A percentile compares a stretch with the other conserved stretches of the same genome.
phyloP scores from a whole-genome alignment of 2,329 filamentous ascomycete genomes.

The Mariannaea sp. region DNA sequence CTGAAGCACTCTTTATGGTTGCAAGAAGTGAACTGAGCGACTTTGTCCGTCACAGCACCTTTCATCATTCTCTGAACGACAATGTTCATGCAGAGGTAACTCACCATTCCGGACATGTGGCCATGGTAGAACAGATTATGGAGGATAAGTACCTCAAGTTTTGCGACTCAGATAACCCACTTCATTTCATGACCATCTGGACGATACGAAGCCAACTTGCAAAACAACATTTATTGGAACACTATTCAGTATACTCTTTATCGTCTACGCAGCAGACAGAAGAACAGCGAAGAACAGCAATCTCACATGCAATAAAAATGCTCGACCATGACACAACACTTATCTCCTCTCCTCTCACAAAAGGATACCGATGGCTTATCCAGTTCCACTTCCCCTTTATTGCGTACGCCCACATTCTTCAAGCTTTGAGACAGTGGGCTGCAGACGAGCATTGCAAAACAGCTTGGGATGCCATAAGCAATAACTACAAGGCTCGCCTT shows the following conservation, averaged over 20 bases:
- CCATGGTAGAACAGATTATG: slow-evolving; percentile 30
- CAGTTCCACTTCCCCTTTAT: slow-evolving; percentile 47
- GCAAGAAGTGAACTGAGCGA: slow-evolving; percentile 48
- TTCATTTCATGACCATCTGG: slow-evolving; percentile 45
- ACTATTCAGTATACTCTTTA: slow-evolving; percentile 43
- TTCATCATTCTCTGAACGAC: slow-evolving; percentile 39
- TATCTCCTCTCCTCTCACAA: slow-evolving; percentile 36
- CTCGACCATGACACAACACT: slow-evolving; percentile 46
- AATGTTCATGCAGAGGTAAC: slow-evolving; percentile 7
- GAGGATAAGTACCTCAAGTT: slow-evolving; percentile 52
- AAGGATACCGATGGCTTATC: slow-evolving; percentile 45
- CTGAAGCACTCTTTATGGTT: slow-evolving; percentile 49
- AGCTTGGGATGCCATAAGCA: slow-evolving; percentile 42
- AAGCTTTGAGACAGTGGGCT: slow-evolving; percentile 39
- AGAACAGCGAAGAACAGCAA: slow-evolving; percentile 35
- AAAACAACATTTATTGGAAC: slow-evolving; percentile 54
- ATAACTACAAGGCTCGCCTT: slow-evolving; percentile 36
- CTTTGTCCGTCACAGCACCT: slow-evolving; percentile 41
- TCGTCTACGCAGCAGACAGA: slow-evolving; percentile 34
- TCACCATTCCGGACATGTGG: too few species aligned
- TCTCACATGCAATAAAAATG: slow-evolving; percentile 41
- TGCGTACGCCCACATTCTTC: slow-evolving; percentile 47
- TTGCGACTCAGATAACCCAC: slow-evolving; percentile 45
- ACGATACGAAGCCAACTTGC: slow-evolving; percentile 44
- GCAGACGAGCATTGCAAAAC: slow-evolving; percentile 28